These are phyloP conservation scores for Diutina sp. DNA, from an alignment of 1,139 yeast species.

Conservation along the genomic window DNA sequence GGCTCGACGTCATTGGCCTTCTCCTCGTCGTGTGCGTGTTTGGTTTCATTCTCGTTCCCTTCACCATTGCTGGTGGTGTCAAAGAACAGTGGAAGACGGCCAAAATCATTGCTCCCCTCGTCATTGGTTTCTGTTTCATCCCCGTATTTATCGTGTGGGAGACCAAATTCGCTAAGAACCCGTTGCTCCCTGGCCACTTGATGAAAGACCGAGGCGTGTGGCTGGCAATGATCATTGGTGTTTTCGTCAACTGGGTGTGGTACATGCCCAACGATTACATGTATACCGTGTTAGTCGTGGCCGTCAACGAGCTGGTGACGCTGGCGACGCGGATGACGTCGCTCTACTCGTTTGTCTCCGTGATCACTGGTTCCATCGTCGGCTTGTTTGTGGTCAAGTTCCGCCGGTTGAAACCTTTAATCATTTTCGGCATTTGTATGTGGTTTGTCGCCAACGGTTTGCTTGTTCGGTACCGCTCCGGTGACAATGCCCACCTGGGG, in stretches of 20 bases:
- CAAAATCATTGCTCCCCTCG: not conserved
- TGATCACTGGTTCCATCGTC: slow-evolving; percentile 40
- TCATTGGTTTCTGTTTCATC: not conserved
- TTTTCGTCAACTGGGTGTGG: not conserved
- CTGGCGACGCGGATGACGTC: slow-evolving; percentile 59
- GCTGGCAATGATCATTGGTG: not conserved
- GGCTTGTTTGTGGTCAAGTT: not conserved
- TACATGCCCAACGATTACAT: slow-evolving; percentile 14
- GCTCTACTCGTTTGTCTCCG: slow-evolving; percentile 52
- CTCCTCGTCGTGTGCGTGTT: not conserved
- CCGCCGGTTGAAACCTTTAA: slow-evolving; percentile 1
- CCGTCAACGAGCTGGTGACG: slow-evolving; percentile 40
- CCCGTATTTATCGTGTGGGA: slow-evolving; percentile 3
- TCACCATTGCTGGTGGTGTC: slow-evolving; percentile 3
- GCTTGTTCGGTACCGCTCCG: not conserved
- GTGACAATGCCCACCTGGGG: not conserved
- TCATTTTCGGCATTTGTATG: slow-evolving; percentile 5
- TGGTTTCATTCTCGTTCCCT: slow-evolving; percentile 2
- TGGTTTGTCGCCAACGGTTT: slow-evolving; percentile 3
- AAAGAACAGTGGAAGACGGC: slow-evolving; percentile 5
- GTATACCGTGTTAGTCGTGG: slow-evolving; percentile 51
- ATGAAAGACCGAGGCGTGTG: slow-evolving; percentile 3
- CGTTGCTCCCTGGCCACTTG: not conserved
- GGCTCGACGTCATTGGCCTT: slow-evolving; percentile 1
- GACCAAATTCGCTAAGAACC: not conserved